Base-by-base conservation (phyloP, 495 filamentous ascomycete species). In the Thermothielavioides terrestris region DNA sequence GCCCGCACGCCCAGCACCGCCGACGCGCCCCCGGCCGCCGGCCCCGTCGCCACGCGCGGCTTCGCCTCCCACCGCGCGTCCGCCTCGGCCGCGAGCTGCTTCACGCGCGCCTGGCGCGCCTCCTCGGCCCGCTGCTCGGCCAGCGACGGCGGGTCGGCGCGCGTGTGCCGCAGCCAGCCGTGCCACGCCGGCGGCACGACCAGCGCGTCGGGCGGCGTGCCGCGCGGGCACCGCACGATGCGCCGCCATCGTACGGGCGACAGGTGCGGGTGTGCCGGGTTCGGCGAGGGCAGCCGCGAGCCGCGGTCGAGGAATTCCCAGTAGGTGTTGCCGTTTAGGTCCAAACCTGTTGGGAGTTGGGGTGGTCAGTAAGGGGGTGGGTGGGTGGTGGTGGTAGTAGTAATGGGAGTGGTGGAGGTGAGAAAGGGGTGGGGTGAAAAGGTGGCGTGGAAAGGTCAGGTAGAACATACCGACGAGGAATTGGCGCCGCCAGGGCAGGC, bases 151-250 rank as follows among this genome's bases (percentile, higher is more conserved):
- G 94, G 73, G 6, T 78, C 62, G 6, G 59, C 15, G 4, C 92
- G 85, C 8, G 86, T 85, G 56, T 94, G 78, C 31, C 94, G 88
- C 11, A 98, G 82, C 92, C 92, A 98, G 64, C 96, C 91, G 65
- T 91, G 87, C 92, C 92, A 98, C 71, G 85, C 81, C 1, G 91
- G 85, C 69, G 71, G 56, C 49, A 73, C 61, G 7, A 52, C 48
- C 26, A 94, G 78, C 43, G 91, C 83, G 58, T 72, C 74, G 63
- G 77, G 78, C 56, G 87, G 84, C 2, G 77, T 79, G 42, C 72
- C 71, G 0, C 72, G 69, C 1, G 71, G 73, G 56, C 69, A 86
- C 50, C 81, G 71, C n/a, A 94, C 84, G 26, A 95, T 94, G 49
- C 77, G 74, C 6, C 77, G 70, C 64, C 68, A 67, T 36, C 68